These are phyloP conservation scores for Claviceps quebecensis DNA, from an alignment of 2,329 filamentous ascomycete species.

Conservation along the genomic window DNA sequence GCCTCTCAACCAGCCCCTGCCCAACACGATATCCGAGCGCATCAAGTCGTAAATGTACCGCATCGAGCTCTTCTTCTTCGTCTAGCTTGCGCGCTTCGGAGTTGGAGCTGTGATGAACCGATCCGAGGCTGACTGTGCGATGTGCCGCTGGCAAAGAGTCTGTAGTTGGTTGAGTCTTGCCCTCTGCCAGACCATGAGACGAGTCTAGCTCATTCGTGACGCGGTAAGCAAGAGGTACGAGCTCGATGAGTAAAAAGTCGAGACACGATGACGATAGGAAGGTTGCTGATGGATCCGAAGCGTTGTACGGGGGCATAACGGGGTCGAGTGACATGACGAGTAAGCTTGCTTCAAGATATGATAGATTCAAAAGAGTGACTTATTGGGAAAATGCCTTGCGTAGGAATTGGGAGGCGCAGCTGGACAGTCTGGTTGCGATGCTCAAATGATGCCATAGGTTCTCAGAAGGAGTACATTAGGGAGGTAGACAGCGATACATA, in stretches of 20 bases:
- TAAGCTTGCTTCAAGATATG: neutral
- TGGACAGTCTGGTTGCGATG: neutral
- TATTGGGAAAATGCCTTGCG: too few species aligned
- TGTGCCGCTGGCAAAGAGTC: constrained; percentile 1
- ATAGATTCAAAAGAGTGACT: too few species aligned
- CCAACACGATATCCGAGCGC: constrained; percentile 81
- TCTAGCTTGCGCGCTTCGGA: constrained; percentile 27
- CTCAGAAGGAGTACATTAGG: neutral
- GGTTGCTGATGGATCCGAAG: constrained; percentile 58
- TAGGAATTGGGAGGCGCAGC: neutral
- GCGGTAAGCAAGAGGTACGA: constrained; percentile 86
- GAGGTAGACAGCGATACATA: too few species aligned
- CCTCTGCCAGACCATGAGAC: constrained; percentile 15
- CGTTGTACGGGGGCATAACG: constrained; percentile 53
- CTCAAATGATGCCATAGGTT: neutral
- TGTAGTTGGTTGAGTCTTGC: constrained; percentile 10
- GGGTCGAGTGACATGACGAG: constrained; percentile 59
- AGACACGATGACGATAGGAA: constrained; percentile 76
- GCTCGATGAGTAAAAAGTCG: constrained; percentile 89
- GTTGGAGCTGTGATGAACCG: constrained; percentile 8
- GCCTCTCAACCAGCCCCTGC: constrained; percentile 84
- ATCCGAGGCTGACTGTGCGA: constrained; percentile 12
- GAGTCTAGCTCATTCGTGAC: constrained; percentile 59
- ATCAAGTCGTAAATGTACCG: constrained; percentile 74
- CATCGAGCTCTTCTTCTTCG: constrained; percentile 72